Percentiles rank a stretch among this genome's conserved stretches.
Conservation (phyloP, 345 rosid species). For the Abelmoschus esculentus region DNA sequence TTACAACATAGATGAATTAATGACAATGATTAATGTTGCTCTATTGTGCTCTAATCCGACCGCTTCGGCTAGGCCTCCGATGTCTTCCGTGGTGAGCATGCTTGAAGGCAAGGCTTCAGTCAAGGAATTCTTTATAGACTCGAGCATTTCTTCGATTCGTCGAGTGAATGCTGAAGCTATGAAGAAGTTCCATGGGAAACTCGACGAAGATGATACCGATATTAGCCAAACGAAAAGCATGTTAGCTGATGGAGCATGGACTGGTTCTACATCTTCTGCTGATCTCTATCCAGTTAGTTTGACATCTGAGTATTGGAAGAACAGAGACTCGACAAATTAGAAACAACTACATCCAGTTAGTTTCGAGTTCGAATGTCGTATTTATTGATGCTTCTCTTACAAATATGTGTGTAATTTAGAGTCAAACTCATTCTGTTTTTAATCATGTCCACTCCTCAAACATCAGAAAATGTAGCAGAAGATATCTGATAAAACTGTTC, state of each 20-base stretch:
- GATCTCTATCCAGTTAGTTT: background rate
- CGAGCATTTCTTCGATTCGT: background rate
- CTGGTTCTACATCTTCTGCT: background rate
- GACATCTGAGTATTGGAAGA: background rate
- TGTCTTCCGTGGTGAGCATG: conserved; percentile 1
- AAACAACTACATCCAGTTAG: no score
- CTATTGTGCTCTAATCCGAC: background rate
- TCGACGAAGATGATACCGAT: background rate
- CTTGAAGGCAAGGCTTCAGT: background rate
- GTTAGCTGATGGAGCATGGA: background rate
- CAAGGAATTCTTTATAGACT: background rate
- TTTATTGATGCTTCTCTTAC: no score
- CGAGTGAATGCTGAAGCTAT: background rate
- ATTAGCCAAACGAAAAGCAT: background rate
- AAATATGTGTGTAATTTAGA: no score
- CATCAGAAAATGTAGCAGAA: no score
- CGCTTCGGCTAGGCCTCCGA: background rate
- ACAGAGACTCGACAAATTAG: background rate
- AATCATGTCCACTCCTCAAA: no score
- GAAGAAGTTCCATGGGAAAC: conserved; percentile 11
- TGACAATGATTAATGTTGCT: background rate
- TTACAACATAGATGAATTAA: background rate
- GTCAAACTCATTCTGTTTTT: no score
- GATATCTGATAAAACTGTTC: no score
- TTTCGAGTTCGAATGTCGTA: no score